Evolutionary conservation across 768 basidiomycete genomes (phyloP).

Genomic region (Naematelia aurantialba): DNA sequence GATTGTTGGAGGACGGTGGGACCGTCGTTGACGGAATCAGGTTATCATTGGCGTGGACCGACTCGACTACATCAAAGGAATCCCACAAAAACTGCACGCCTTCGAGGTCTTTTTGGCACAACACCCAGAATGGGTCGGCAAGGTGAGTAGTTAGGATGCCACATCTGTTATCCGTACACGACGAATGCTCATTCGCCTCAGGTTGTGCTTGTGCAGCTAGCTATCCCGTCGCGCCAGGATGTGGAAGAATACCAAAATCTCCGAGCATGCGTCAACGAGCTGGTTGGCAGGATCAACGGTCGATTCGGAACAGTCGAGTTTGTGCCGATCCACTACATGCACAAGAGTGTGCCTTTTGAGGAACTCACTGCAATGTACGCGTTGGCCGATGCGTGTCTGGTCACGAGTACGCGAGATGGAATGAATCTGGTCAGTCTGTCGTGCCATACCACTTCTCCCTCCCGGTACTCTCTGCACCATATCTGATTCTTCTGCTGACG

Average conservation of each 20-base stretch:
- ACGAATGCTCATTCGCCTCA: constrained; percentile 39
- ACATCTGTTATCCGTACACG: neutral
- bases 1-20: neutral
- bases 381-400: constrained; percentile 90
- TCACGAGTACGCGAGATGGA: constrained; percentile 91
- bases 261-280: constrained; percentile 90
- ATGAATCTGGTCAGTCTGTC: constrained; percentile 92
- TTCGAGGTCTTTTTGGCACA: constrained; percentile 94
- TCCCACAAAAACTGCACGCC: constrained; percentile 95
- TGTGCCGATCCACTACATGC: constrained; percentile 99
- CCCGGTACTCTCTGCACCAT: too few relatives aligned
- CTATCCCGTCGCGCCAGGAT: constrained; percentile 94
- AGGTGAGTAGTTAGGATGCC: constrained; percentile 55
- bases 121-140: constrained; percentile 99
- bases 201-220: constrained; percentile 94
- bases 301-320: constrained; percentile 98
- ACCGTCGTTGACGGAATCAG: neutral
- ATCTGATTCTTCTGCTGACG: neutral
- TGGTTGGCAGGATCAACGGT: constrained; percentile 97
- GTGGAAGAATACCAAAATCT: constrained; percentile 99
- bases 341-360: constrained; percentile 86
- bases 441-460: constrained; percentile 5
- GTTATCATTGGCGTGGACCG: constrained; percentile 97
- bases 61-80: constrained; percentile 99
- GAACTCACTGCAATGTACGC: constrained; percentile 98